These are phyloP conservation scores for Kurtzmaniella natalensis DNA, from an alignment of 1,139 yeast species.

Conservation along the genomic window DNA sequence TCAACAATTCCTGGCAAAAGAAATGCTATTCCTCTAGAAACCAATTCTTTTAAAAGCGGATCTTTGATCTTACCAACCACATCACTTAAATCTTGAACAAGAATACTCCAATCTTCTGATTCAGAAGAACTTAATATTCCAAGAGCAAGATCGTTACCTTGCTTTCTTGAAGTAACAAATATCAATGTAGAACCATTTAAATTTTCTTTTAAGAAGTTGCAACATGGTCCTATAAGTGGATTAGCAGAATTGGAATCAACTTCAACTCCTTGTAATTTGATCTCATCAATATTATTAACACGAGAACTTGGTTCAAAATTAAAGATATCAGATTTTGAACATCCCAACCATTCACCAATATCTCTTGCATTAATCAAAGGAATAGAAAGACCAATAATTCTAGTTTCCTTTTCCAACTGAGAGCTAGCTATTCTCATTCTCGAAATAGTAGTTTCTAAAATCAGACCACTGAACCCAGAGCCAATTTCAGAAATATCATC, in stretches of 20 bases:
- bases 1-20: conserved; percentile 56
- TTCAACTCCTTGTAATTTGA: conserved; percentile 52
- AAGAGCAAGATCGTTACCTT: conserved; percentile 49
- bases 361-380: conserved; percentile 75
- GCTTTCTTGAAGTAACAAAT: conserved; percentile 54
- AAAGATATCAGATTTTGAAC: conserved; percentile 51
- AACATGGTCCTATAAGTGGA: conserved; percentile 13
- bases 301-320: conserved; percentile 70
- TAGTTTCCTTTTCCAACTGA: conserved; percentile 49
- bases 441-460: conserved; percentile 66
- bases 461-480: conserved; percentile 47
- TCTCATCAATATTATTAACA: conserved; percentile 48
- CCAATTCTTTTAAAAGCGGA: conserved; percentile 33
- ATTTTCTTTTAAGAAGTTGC: conserved; percentile 10
- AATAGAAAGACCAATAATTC: conserved; percentile 65
- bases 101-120: conserved; percentile 22
- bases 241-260: conserved; percentile 44
- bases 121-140: conserved; percentile 36
- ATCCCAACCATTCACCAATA: conserved; percentile 84
- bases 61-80: conserved; percentile 36
- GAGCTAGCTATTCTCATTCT: conserved; percentile 67
- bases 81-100: conserved; percentile 30
- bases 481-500: conserved; percentile 79
- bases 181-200: conserved; percentile 39
- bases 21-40: conserved; percentile 66